A percentile compares a stretch with the other conserved stretches of the same genome.
Evolutionary conservation across 257 asterid genomes (phyloP).

Genomic region (Gentiana straminea): DNA sequence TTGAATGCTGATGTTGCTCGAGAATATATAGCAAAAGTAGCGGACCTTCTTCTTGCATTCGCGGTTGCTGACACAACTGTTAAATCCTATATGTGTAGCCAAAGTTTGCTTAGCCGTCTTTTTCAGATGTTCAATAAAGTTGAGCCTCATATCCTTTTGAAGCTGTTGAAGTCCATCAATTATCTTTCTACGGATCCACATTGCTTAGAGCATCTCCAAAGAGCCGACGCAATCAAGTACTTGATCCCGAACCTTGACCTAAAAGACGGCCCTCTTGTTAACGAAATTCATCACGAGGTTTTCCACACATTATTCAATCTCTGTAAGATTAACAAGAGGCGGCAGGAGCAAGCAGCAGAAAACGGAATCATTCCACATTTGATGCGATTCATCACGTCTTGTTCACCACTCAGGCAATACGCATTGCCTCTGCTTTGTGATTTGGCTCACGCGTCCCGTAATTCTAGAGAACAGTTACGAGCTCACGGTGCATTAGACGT

Average conservation of each 20-base stretch:
- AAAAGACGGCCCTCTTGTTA: conserved; percentile 82
- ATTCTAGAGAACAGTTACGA: conserved; percentile 93
- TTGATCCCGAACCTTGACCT: conserved; percentile 97
- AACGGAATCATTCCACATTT: conserved; percentile 97
- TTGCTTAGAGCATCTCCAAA: conserved; percentile 93
- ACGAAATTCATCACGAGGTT: conserved; percentile 97
- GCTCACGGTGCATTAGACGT: conserved; percentile 98
- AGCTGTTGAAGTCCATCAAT: conserved; percentile 91
- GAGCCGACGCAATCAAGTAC: conserved; percentile 92
- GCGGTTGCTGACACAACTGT: conserved; percentile 91
- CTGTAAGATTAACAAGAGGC: conserved; percentile 95
- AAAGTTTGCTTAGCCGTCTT: conserved; percentile 92
- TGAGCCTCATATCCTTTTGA: conserved; percentile 92
- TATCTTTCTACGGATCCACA: conserved; percentile 93
- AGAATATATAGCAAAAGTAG: conserved; percentile 92
- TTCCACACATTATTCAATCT: conserved; percentile 88
- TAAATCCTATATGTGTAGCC: conserved; percentile 93
- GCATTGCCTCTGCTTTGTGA: conserved; percentile 95
- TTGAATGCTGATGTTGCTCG: conserved; percentile 94
- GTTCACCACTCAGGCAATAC: conserved; percentile 79
- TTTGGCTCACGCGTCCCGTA: conserved; percentile 99
- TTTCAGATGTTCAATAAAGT: conserved; percentile 96
- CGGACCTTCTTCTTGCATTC: conserved; percentile 95
- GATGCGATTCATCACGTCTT: conserved; percentile 83
- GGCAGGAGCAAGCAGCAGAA: conserved; percentile 99